Base-by-base conservation (phyloP, 768 basidiomycete species). In the Artomyces pyxidatus region DNA sequence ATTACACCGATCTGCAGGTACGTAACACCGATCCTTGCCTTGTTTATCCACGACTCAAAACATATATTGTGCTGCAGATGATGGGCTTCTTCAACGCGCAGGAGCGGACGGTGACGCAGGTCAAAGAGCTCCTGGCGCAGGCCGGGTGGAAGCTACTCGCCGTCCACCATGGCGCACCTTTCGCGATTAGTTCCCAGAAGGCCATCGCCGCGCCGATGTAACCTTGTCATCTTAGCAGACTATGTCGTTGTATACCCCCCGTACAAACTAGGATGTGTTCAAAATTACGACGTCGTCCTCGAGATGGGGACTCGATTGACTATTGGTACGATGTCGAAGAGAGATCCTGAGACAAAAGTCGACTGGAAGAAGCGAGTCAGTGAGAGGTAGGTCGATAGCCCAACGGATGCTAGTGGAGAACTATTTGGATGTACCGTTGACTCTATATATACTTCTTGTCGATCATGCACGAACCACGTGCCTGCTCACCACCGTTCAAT, bases 401-500 rank as follows among this genome's bases (percentile, higher is more conserved):
- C n/a, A n/a, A n/a, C n/a, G n/a, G n/a, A n/a, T n/a, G n/a, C n/a
- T n/a, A n/a, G n/a, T n/a, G n/a, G n/a, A n/a, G n/a, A n/a, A n/a
- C n/a, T n/a, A n/a, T n/a, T n/a, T n/a, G n/a, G n/a, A n/a, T n/a
- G n/a, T n/a, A n/a, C n/a, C n/a, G n/a, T n/a, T n/a, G n/a, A n/a
- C n/a, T n/a, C n/a, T n/a, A n/a, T n/a, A n/a, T n/a, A n/a, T n/a
- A n/a, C n/a, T n/a, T n/a, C n/a, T n/a, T n/a, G n/a, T n/a, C n/a
- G n/a, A n/a, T n/a, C n/a, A n/a, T 35, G 32, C 32, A 17, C 32
- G 11, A n/a, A 35, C 2, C 11, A 35, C 11, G 32, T 35, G 14
- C 3, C 14, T 10, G 7, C 17, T 26, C 17, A 52, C 77, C 84
- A 85, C 21, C 64, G 66, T 22, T 80, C 77, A 50, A 77, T 78